A percentile compares a stretch with the other conserved stretches of the same genome.
Evolutionary conservation across 73 alveolate genomes (phyloP).

Genomic region (Diophrys appendiculata): DNA sequence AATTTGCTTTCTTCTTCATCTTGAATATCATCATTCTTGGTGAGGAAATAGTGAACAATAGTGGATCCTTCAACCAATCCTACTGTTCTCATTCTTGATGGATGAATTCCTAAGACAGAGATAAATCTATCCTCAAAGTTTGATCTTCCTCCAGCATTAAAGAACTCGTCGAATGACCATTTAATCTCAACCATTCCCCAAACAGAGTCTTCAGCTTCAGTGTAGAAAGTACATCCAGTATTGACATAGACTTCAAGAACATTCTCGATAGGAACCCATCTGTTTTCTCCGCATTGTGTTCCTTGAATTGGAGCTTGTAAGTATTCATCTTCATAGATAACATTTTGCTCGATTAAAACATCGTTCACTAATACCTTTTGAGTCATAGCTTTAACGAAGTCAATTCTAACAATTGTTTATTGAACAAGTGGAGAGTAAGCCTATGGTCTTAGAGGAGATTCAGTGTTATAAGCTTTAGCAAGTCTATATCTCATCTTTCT

Average conservation of each 20-base stretch:
- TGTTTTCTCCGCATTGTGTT: slow-evolving; percentile 19
- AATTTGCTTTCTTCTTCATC: no score
- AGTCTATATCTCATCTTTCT: neutral
- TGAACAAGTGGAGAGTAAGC: neutral
- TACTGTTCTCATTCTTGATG: slow-evolving; percentile 39
- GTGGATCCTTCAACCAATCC: neutral
- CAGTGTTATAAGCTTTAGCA: neutral
- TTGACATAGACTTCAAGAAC: slow-evolving; percentile 3
- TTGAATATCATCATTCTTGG: no score
- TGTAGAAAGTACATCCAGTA: neutral
- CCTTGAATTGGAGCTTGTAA: neutral
- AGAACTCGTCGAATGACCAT: slow-evolving; percentile 12
- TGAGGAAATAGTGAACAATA: no score
- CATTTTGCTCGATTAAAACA: neutral
- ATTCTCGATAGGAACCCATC: slow-evolving; percentile 10
- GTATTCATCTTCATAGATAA: neutral
- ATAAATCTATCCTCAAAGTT: slow-evolving; percentile 45
- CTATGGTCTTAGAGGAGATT: neutral
- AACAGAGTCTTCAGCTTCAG: neutral
- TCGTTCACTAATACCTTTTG: neutral
- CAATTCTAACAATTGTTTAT: neutral
- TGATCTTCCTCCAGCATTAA: slow-evolving; percentile 4
- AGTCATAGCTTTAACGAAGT: neutral
- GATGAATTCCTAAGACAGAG: slow-evolving; percentile 36
- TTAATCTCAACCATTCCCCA: neutral